These are phyloP conservation scores for Aegilops umbellulata DNA, from an alignment of 176 grass and related monocot genomes.

Conservation along the genomic window DNA sequence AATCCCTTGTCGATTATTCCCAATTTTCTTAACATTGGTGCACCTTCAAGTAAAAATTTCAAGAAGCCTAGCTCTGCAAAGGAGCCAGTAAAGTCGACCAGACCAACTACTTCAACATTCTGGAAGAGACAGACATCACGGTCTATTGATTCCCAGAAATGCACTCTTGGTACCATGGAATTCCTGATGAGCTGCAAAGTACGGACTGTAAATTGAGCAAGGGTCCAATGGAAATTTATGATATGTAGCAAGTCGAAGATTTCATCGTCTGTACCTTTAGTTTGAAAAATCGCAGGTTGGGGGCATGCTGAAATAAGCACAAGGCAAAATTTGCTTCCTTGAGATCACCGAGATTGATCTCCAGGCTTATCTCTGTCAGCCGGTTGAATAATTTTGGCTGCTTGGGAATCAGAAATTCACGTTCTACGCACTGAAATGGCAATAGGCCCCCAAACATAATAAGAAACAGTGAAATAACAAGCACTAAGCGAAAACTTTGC, in stretches of 20 bases:
- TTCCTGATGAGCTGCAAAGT: slow-evolving; percentile 23
- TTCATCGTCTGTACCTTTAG: slow-evolving; percentile 26
- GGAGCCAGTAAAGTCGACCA: slow-evolving; percentile 18
- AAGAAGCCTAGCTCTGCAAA: slow-evolving; percentile 15
- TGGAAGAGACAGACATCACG: slow-evolving; percentile 22
- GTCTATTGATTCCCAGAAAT: slow-evolving; percentile 9
- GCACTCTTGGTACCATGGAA: background rate
- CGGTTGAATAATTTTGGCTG: slow-evolving; percentile 26
- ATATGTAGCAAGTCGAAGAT: slow-evolving; percentile 19
- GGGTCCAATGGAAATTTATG: background rate
- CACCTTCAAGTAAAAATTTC: slow-evolving; percentile 26
- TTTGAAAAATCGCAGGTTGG: slow-evolving; percentile 28
- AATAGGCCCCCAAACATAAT: slow-evolving; percentile 1
- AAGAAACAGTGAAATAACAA: slow-evolving; percentile 9
- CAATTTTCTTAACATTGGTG: background rate
- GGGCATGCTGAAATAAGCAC: slow-evolving; percentile 48
- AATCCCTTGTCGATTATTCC: slow-evolving; percentile 8
- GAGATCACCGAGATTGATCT: slow-evolving; percentile 19
- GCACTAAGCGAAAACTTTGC: background rate
- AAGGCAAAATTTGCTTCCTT: slow-evolving; percentile 27
- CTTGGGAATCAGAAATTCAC: background rate
- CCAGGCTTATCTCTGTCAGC: slow-evolving; percentile 29
- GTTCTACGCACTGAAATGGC: slow-evolving; percentile 26
- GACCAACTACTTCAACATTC: background rate
- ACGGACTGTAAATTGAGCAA: background rate